Percentiles rank a stretch among this genome's conserved stretches.
These are phyloP conservation scores for Hirsutella thompsonii DNA, from an alignment of 2,329 filamentous ascomycete species.

Conservation along the genomic window DNA sequence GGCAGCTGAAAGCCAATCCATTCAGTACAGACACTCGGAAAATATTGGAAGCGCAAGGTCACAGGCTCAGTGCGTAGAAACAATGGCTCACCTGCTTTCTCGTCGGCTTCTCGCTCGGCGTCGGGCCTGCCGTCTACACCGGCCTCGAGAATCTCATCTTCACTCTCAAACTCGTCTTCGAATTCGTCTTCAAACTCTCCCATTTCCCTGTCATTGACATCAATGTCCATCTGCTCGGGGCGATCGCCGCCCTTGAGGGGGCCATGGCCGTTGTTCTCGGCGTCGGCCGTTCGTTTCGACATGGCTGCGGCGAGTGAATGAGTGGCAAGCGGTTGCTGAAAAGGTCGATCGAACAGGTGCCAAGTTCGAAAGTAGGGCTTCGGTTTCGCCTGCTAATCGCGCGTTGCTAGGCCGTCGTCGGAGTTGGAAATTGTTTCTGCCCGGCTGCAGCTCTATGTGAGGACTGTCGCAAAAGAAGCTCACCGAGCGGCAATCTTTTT, in stretches of 20 bases:
- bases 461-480: too few species aligned
- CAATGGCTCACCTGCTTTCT: conserved; percentile 44
- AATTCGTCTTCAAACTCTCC: conserved; percentile 93
- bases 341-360: too few species aligned
- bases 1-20: conserved; percentile 23
- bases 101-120: conserved; percentile 82
- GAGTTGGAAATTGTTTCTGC: too few species aligned
- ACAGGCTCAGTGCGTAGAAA: too few species aligned
- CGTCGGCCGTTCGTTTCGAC: conserved; percentile 47
- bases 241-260: conserved; percentile 49
- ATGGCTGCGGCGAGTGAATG: conserved; percentile 20
- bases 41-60: too few species aligned
- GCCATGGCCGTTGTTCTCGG: conserved; percentile 25
- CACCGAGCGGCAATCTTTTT: neutral
- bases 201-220: conserved; percentile 46
- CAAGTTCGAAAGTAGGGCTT: too few species aligned
- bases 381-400: too few species aligned
- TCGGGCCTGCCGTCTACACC: conserved; percentile 89
- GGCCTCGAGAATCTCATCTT: conserved; percentile 85
- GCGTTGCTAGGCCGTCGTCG: too few species aligned
- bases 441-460: too few species aligned
- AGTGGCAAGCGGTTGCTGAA: too few species aligned
- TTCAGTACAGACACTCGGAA: too few species aligned
- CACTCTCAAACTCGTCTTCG: conserved; percentile 78
- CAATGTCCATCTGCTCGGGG: conserved; percentile 53